A percentile compares a stretch with the other conserved stretches of the same genome.
Evolutionary conservation across 163 green algal genomes (phyloP).

Genomic region (Smithsoniella earleae): DNA sequence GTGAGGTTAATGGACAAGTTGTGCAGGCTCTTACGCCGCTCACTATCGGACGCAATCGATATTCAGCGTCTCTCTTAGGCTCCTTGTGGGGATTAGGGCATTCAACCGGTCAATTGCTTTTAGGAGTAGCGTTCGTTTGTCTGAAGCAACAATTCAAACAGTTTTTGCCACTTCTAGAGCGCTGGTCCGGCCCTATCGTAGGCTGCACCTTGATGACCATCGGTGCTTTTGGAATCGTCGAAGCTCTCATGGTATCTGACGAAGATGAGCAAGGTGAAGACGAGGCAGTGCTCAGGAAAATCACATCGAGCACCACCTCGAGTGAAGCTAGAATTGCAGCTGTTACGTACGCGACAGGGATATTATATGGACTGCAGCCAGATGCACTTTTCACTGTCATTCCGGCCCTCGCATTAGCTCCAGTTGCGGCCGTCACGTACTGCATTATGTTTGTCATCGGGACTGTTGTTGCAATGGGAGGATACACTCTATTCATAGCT

Average conservation of each 20-base stretch:
- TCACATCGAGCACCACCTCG: conserved; percentile 4
- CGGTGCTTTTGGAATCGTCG: conserved; percentile 74
- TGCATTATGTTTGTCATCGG: conserved; percentile 90
- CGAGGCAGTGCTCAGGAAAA: conserved; percentile 2
- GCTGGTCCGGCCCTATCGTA: conserved; percentile 67
- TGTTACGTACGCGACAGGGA: conserved; percentile 79
- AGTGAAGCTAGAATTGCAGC: conserved; percentile 41
- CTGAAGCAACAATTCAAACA: conserved; percentile 75
- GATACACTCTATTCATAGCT: conserved; percentile 85
- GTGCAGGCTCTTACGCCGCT: conserved; percentile 81
- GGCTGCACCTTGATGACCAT: conserved; percentile 86
- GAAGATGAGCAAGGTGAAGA: conserved; percentile 37
- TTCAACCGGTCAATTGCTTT: conserved; percentile 87
- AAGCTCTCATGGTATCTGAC: conserved; percentile 57
- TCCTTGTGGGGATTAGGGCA: conserved; percentile 95
- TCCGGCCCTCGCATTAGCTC: conserved; percentile 85
- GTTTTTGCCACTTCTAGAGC: conserved; percentile 63
- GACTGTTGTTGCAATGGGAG: conserved; percentile 88
- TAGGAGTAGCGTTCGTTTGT: conserved; percentile 84
- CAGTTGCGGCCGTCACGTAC: conserved; percentile 78
- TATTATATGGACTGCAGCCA: conserved; percentile 93
- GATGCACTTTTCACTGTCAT: conserved; percentile 96
- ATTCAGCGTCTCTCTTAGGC: conserved; percentile 68
- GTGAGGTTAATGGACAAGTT: background rate
- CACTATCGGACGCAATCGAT: conserved; percentile 71